Base-by-base conservation (phyloP, 2,329 filamentous ascomycete genomes). In the Drechslerella coelobrocha region DNA sequence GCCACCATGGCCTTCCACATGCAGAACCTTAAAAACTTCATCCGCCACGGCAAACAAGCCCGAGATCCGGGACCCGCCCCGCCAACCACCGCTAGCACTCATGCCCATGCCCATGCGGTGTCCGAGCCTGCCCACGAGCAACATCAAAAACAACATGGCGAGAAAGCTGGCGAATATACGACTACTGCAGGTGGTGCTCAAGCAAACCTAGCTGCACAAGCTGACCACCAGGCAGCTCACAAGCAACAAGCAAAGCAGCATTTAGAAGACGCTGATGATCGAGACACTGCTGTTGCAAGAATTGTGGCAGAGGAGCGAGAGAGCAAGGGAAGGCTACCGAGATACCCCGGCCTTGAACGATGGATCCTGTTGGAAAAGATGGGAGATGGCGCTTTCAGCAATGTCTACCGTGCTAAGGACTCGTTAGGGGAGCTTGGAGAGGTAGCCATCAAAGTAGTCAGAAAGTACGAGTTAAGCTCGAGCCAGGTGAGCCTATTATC, bases 401-500 rank as follows among this genome's bases (percentile, higher is more conserved):
- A 97, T 77, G 94, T 99, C 74, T 99, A 97, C 80, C 88, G 91
- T 39, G 94, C 94, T 37, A 85, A 84, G 75, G 94, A 99, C 78
- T 83, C 80, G 48, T 84, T 87, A 4, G 89, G 90, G 41, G 83
- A 88, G 73, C 85, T 85, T 73, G 87, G 86, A 74, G 89, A 97
- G 78, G 92, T 94, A 31, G 94, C 93, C 75, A 97, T 99, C 84
- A 99, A 99, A 81, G 94, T 99, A 55, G 94, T 99, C 73, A 89
- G 94, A 78, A 97, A 97, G 82, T 97, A 91, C 79, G 94, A 99
- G 81, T 97, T 99, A 91, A 97, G 96, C 81, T 92, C 88, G 75
- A 92, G 89, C 83, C 94, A 97, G 91, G 94, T 99, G 85, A 86
- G 92, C 89, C 76, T 75, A 29, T n/a, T 37, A 12, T 21, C 39